These are phyloP conservation scores for Trichomonas vaginalis DNA, from an alignment of 208 protist genomes.

Conservation along the genomic window DNA sequence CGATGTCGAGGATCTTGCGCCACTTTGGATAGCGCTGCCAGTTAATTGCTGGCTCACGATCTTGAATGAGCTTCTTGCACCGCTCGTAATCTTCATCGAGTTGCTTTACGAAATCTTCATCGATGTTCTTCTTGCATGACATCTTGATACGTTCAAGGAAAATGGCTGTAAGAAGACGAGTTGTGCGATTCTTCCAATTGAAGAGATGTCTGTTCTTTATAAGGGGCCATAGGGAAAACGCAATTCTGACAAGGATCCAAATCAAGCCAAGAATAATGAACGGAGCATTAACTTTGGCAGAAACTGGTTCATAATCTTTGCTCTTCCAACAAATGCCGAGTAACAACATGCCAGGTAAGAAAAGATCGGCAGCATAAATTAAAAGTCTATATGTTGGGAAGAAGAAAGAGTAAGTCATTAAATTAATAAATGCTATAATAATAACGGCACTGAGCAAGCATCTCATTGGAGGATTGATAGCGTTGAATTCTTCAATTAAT, in stretches of 20 bases:
- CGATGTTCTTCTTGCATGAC: neutral
- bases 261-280: neutral
- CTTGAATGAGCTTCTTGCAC: neutral
- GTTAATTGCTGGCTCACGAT: neutral
- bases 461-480: neutral
- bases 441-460: neutral
- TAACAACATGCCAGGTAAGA: neutral
- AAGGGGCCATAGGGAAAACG: neutral
- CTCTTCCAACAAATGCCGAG: neutral
- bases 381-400: neutral
- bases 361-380: neutral
- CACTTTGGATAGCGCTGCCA: neutral
- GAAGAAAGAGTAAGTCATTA: neutral
- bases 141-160: neutral
- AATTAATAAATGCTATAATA: neutral
- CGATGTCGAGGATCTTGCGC: neutral
- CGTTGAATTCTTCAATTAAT: neutral
- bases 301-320: neutral
- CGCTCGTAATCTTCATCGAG: neutral
- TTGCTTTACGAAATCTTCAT: neutral
- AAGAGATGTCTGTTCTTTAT: too few relatives aligned
- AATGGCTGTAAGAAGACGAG: neutral
- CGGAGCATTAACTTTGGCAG: neutral
- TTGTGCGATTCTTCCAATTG: neutral
- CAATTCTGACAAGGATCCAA: neutral